Conservation (phyloP, 2,329 filamentous ascomycete genomes). For the Arthrobotrys sinensis region DNA sequence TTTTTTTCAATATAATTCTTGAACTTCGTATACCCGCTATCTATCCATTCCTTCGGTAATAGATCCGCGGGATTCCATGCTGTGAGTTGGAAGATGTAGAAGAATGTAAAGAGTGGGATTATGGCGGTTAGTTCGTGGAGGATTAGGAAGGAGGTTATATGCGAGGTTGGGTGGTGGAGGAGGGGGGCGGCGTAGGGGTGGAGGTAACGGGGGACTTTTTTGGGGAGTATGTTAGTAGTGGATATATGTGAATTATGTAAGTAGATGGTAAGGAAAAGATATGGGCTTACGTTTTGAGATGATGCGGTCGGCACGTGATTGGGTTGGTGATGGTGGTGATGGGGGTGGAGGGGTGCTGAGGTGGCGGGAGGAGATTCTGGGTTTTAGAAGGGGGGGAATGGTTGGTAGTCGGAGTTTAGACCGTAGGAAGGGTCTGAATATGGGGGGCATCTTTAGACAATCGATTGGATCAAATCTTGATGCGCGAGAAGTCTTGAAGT, state of each 20-base stretch:
- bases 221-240: neutral
- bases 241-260: constrained; percentile 6
- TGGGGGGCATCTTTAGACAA: constrained; percentile 13
- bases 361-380: neutral
- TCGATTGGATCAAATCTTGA: neutral
- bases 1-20: constrained; percentile 78
- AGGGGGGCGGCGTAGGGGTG: constrained; percentile 77
- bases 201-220: constrained; percentile 60
- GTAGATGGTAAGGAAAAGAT: neutral
- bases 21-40: constrained; percentile 80
- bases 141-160: constrained; percentile 87
- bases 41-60: constrained; percentile 68
- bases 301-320: constrained; percentile 42
- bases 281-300: constrained; percentile 34
- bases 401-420: neutral
- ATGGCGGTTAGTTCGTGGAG: constrained; percentile 94
- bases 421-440: neutral
- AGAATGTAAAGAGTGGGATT: constrained; percentile 81
- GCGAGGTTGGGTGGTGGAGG: constrained; percentile 82
- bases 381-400: neutral
- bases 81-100: constrained; percentile 84
- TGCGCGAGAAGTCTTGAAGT: neutral
- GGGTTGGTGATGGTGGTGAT: neutral
- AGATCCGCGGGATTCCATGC: constrained; percentile 76
- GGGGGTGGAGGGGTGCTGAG: neutral